Percentiles rank a stretch among this genome's conserved stretches.
phyloP scores from a whole-genome alignment of 2,329 filamentous ascomycete species.

The Cladosporium oxysporum region DNA sequence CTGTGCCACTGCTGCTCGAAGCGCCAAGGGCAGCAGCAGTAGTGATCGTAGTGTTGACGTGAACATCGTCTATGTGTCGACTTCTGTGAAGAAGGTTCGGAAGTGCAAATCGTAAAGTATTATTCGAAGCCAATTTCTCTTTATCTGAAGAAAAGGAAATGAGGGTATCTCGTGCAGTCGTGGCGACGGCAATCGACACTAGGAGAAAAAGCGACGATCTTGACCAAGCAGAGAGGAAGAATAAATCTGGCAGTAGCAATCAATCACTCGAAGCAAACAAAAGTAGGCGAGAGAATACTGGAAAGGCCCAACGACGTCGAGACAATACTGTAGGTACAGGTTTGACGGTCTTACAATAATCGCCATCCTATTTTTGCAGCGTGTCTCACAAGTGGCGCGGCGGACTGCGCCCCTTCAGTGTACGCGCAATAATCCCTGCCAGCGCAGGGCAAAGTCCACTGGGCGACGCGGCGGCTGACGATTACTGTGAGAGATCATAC shows the following conservation, averaged over 20 bases:
- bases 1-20: slow-evolving; percentile 9
- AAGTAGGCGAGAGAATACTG: not conserved
- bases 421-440: not conserved
- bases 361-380: slow-evolving; percentile 9
- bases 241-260: not conserved
- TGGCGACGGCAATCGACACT: not conserved
- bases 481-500: not conserved
- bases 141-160: not conserved
- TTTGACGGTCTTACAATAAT: not conserved
- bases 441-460: not conserved
- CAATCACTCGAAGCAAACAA: not conserved
- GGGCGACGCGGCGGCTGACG: not conserved
- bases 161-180: not conserved
- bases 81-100: not conserved
- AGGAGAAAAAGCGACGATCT: slow-evolving; percentile 7
- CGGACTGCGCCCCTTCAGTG: not conserved
- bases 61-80: slow-evolving; percentile 2
- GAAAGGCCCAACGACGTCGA: not conserved
- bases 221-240: not conserved
- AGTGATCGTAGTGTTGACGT: slow-evolving; percentile 6
- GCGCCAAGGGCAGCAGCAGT: slow-evolving; percentile 5
- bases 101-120: not conserved
- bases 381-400: not conserved
- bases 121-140: not conserved
- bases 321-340: not conserved